Percentiles rank a stretch among this genome's conserved stretches.
Conservation (phyloP, 1,139 yeast genomes). For the Blastobotrys petasosporus region DNA sequence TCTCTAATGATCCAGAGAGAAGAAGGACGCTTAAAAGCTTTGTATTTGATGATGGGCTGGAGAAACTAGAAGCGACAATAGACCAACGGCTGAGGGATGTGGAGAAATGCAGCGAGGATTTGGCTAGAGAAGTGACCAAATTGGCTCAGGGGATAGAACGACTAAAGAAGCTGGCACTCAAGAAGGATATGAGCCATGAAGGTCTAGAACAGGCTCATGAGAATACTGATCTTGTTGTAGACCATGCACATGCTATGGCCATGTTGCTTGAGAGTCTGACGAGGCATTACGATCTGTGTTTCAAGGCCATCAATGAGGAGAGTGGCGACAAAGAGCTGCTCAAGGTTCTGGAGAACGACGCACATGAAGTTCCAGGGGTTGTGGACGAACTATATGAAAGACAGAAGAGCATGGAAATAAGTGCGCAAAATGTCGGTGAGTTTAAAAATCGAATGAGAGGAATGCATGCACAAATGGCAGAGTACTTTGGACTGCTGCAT, state of each 20-base stretch:
- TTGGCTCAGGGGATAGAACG: conserved; percentile 36
- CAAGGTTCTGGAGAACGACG: conserved; percentile 35
- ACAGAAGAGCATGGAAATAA: conserved; percentile 22
- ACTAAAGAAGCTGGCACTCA: conserved; percentile 19
- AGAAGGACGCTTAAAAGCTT: conserved; percentile 37
- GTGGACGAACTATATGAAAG: conserved; percentile 31
- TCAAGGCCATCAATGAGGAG: conserved; percentile 31
- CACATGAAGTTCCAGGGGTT: conserved; percentile 37
- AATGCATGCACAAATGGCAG: conserved; percentile 17
- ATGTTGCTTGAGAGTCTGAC: conserved; percentile 64
- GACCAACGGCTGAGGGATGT: conserved; percentile 14
- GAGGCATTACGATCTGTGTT: conserved; percentile 76
- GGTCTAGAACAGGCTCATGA: conserved; percentile 25
- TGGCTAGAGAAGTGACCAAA: conserved; percentile 30
- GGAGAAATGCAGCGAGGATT: conserved; percentile 15
- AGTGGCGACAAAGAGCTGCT: conserved; percentile 25
- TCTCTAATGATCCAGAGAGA: conserved; percentile 18
- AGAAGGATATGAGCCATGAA: conserved; percentile 15
- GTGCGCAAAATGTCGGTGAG: conserved; percentile 21
- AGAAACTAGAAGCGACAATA: conserved; percentile 30
- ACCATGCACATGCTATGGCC: conserved; percentile 65
- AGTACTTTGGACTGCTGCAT: conserved; percentile 22
- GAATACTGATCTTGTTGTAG: conserved; percentile 26
- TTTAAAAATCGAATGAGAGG: conserved; percentile 20
- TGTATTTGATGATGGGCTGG: conserved; percentile 40